Percentiles rank a stretch among this genome's conserved stretches.
These are phyloP conservation scores for Chromera velia DNA, from an alignment of 73 alveolate genomes.

Conservation along the genomic window DNA sequence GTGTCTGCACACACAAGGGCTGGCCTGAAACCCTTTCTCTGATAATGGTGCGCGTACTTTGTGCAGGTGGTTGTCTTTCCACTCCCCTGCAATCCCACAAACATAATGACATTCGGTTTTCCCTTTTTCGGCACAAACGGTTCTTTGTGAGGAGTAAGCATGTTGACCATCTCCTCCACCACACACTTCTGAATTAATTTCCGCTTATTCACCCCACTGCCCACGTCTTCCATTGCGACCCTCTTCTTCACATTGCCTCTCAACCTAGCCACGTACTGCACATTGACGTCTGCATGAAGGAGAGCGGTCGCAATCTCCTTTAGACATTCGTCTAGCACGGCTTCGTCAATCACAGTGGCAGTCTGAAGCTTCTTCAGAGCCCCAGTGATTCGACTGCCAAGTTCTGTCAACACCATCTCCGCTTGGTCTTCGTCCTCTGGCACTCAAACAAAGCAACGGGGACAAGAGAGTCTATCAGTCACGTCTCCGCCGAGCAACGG, in stretches of 20 bases:
- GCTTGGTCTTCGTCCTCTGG: too few species aligned
- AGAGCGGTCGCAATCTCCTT: slow-evolving; percentile 79
- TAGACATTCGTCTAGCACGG: slow-evolving; percentile 15
- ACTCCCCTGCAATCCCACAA: slow-evolving; percentile 96
- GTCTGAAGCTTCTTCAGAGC: slow-evolving; percentile 65
- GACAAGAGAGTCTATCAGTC: too few species aligned
- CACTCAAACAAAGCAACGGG: too few species aligned
- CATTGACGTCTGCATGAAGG: slow-evolving; percentile 82
- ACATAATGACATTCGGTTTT: slow-evolving; percentile 88
- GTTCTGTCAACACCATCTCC: slow-evolving; percentile 79
- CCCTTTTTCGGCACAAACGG: slow-evolving; percentile 79
- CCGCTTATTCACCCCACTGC: slow-evolving; percentile 65
- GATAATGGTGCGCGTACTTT: slow-evolving; percentile 93
- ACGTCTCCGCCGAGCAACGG: too few species aligned
- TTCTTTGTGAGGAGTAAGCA: slow-evolving; percentile 61
- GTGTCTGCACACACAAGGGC: slow-evolving; percentile 82
- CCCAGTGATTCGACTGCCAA: slow-evolving; percentile 63
- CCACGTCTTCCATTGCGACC: slow-evolving; percentile 66
- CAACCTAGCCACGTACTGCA: slow-evolving; percentile 69
- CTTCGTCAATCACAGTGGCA: slow-evolving; percentile 68
- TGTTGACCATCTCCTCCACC: slow-evolving; percentile 77
- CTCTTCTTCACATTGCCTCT: slow-evolving; percentile 71
- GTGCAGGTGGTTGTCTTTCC: slow-evolving; percentile 99
- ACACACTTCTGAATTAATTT: slow-evolving; percentile 74
- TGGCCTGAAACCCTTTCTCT: slow-evolving; percentile 64